Conservation (phyloP, 805 yeast genomes). For the Wickerhamiella azymoides region DNA sequence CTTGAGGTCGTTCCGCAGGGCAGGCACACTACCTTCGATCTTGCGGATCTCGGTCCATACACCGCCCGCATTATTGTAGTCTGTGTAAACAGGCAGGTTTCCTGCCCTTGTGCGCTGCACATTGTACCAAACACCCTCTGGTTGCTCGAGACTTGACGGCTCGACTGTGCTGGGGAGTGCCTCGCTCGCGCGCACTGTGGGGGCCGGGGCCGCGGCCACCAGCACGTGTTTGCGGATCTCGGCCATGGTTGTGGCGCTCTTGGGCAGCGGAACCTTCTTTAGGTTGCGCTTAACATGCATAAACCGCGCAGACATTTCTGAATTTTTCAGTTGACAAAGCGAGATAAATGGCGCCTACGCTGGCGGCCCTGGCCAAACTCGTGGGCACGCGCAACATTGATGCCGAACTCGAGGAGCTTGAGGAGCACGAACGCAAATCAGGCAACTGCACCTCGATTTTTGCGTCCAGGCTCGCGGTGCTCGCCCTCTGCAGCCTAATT, state of each 20-base stretch:
- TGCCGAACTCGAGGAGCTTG: background rate
- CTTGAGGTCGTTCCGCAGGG: conserved; percentile 53
- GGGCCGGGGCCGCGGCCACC: background rate
- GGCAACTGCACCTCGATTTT: too few relatives aligned
- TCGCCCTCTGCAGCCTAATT: background rate
- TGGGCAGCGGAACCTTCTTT: conserved; percentile 40
- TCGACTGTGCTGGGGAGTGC: background rate
- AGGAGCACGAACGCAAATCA: too few relatives aligned
- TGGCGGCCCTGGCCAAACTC: background rate
- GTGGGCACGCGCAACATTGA: background rate
- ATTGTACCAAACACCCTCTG: conserved; percentile 13
- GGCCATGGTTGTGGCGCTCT: conserved; percentile 19
- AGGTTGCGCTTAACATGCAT: conserved; percentile 3
- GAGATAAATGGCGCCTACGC: background rate
- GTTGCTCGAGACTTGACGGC: background rate
- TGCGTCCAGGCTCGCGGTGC: background rate
- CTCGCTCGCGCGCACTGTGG: background rate
- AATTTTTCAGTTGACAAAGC: background rate
- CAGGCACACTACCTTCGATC: conserved; percentile 52
- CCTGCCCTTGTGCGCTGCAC: conserved; percentile 29
- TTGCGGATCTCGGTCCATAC: conserved; percentile 62
- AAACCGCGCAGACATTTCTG: background rate
- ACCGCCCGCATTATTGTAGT: conserved; percentile 45
- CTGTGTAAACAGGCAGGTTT: conserved; percentile 70
- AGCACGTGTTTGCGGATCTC: conserved; percentile 11